Percentiles rank a stretch among this genome's conserved stretches.
phyloP scores from a whole-genome alignment of 1,284 basidiomycete genomes.

The Moesziomyces antarcticus region DNA sequence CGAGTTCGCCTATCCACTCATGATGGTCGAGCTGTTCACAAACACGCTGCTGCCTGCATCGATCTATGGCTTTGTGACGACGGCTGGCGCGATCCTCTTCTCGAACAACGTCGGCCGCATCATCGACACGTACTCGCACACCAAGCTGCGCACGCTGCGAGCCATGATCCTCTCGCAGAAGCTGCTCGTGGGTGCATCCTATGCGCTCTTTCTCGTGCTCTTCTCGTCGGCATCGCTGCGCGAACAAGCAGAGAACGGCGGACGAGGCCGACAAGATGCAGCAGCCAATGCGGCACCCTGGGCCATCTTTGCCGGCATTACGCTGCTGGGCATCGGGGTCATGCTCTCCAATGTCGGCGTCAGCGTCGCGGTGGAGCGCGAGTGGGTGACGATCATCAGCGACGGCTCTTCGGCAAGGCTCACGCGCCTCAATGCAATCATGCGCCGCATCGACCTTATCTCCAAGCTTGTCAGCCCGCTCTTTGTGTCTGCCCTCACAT shows the following conservation, averaged over 20 bases:
- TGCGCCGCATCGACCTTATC: conserved; percentile 72
- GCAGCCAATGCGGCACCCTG: conserved; percentile 40
- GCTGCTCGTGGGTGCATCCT: conserved; percentile 69
- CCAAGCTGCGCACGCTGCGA: conserved; percentile 70
- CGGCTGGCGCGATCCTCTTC: conserved; percentile 69
- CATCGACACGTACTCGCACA: conserved; percentile 69
- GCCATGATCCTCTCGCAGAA: conserved; percentile 71
- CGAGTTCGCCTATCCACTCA: conserved; percentile 72
- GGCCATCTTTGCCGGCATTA: conserved; percentile 69
- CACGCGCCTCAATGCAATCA: conserved; percentile 65
- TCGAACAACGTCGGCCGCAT: conserved; percentile 70
- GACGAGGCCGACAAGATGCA: conserved; percentile 24
- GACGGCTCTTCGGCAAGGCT: conserved; percentile 39
- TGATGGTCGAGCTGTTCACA: conserved; percentile 72
- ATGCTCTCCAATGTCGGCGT: conserved; percentile 71
- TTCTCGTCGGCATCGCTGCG: conserved; percentile 46
- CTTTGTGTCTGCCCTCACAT: conserved; percentile 73
- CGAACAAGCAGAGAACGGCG: conserved; percentile 46
- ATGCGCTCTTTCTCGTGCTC: conserved; percentile 69
- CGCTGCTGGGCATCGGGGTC: conserved; percentile 68
- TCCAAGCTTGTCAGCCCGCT: conserved; percentile 74
- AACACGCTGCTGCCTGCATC: conserved; percentile 72
- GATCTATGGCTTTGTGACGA: conserved; percentile 71
- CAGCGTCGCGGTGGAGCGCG: conserved; percentile 73
- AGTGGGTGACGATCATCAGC: conserved; percentile 72